Conservation (phyloP, 2,329 filamentous ascomycete genomes). For the Penicillium sp. region DNA sequence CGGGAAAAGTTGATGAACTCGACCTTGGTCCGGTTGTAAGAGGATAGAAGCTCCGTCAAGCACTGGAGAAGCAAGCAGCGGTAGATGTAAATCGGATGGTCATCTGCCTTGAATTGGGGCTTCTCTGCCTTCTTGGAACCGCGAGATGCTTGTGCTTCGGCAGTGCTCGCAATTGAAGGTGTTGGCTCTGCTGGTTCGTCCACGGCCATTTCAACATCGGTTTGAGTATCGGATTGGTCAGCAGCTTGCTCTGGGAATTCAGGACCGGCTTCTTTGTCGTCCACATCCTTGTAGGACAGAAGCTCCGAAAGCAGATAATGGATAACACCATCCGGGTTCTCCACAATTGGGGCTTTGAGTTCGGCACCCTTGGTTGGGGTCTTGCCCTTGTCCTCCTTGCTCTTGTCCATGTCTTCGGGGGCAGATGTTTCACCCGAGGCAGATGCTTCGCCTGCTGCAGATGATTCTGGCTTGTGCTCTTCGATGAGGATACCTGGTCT, state of each 20-base stretch:
- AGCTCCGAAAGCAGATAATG: conserved; percentile 93
- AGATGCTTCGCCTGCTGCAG: conserved; percentile 26
- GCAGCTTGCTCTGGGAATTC: conserved; percentile 30
- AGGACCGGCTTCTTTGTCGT: conserved; percentile 68
- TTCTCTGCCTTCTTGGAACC: conserved; percentile 65
- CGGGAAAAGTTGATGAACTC: conserved; percentile 99
- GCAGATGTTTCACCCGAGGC: conserved; percentile 20
- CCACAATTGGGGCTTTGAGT: conserved; percentile 77
- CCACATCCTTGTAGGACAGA: conserved; percentile 86
- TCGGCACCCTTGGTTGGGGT: conserved; percentile 60
- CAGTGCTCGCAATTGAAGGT: conserved; percentile 32
- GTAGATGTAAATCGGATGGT: conserved; percentile 95
- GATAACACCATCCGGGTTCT: conserved; percentile 91
- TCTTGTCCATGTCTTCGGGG: conserved; percentile 17
- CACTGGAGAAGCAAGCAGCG: conserved; percentile 93
- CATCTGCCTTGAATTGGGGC: conserved; percentile 79
- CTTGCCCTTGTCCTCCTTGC: conserved; percentile 34
- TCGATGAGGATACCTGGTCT: conserved; percentile 22
- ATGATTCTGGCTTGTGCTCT: conserved; percentile 31
- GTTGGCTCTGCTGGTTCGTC: conserved; percentile 40
- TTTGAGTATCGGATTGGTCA: conserved; percentile 35
- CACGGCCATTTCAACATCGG: conserved; percentile 54
- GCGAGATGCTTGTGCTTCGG: conserved; percentile 29
- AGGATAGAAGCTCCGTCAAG: conserved; percentile 82
- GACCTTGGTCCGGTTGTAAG: conserved; percentile 91